Evolutionary conservation across 768 basidiomycete species (phyloP).

Genomic region (Cystoderma amianthinum): DNA sequence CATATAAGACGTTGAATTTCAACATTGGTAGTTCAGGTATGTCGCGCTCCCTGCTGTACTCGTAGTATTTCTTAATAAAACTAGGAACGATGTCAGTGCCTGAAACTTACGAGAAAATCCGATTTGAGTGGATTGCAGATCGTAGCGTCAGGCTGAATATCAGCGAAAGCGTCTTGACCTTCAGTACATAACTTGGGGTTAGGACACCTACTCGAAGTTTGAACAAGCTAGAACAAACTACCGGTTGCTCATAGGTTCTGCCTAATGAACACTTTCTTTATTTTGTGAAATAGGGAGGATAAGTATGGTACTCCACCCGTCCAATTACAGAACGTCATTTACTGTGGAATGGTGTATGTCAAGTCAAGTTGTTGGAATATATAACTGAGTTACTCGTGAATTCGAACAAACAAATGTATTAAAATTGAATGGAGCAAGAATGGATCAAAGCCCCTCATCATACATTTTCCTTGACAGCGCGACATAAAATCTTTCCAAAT

Average conservation of each 20-base stretch:
- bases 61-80: background rate
- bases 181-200: constrained; percentile 55
- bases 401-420: no score
- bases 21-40: constrained; percentile 79
- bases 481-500: constrained; percentile 86
- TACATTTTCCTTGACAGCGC: constrained; percentile 86
- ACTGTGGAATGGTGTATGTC: no score
- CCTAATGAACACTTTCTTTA: no score
- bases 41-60: constrained; percentile 11
- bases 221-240: background rate
- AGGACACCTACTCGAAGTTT: background rate
- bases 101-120: constrained; percentile 64
- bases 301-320: no score
- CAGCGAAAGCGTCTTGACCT: constrained; percentile 75
- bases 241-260: background rate
- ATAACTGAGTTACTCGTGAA: no score
- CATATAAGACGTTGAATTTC: constrained; percentile 85
- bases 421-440: no score
- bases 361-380: no score
- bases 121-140: constrained; percentile 81
- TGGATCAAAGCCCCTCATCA: constrained; percentile 75
- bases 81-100: constrained; percentile 37
- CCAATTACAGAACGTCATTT: no score
- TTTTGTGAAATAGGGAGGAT: no score
- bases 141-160: constrained; percentile 81